Evolutionary conservation across 495 filamentous ascomycete genomes (phyloP).

Genomic region (Neurospora terricola): DNA sequence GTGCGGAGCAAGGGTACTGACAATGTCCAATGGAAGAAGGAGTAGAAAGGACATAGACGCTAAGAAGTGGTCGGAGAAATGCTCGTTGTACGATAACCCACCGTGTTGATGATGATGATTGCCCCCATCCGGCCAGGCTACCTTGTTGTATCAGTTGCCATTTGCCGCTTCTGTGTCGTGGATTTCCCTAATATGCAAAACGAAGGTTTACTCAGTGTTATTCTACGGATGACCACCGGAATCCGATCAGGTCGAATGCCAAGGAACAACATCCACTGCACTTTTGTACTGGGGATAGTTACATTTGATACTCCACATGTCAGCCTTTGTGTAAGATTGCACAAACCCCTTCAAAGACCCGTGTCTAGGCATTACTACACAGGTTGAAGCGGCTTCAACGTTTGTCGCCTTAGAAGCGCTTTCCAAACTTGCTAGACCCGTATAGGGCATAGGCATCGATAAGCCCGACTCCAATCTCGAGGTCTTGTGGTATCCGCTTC

Average conservation of each 20-base stretch:
- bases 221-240: not conserved
- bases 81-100: not conserved
- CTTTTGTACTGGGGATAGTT: not conserved
- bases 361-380: not conserved
- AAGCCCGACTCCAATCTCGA: too few species aligned
- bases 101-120: not conserved
- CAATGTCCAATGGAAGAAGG: conserved; percentile 28
- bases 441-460: too few species aligned
- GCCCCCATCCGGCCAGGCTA: not conserved
- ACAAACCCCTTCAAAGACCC: not conserved
- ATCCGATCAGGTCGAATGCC: not conserved
- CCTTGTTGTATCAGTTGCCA: not conserved
- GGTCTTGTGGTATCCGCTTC: not conserved
- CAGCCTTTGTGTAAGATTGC: not conserved
- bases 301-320: not conserved
- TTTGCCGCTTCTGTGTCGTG: not conserved
- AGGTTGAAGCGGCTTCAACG: not conserved
- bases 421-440: too few species aligned
- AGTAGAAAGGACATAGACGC: not conserved
- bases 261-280: not conserved
- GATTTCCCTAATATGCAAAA: not conserved
- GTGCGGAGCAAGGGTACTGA: conserved; percentile 16
- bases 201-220: not conserved
- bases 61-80: not conserved
- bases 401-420: too few species aligned